phyloP scores from a whole-genome alignment of 2,329 filamentous ascomycete species.

The Aschersonia sp. region DNA sequence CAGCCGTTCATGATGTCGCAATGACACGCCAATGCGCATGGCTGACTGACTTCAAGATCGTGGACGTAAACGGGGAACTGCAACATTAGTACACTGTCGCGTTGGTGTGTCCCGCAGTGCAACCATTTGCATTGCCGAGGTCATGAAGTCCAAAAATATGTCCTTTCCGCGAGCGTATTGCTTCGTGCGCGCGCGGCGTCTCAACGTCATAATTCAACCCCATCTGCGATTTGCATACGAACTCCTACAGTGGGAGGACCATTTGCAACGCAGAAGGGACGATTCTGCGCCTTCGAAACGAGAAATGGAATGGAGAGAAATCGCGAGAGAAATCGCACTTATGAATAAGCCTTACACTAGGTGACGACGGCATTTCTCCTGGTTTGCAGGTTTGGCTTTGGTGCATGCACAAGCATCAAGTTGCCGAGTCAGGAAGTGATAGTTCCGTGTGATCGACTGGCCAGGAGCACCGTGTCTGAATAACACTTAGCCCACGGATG shows the following conservation, averaged over 20 bases:
- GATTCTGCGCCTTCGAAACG: constrained; percentile 37
- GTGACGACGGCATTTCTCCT: constrained; percentile 18
- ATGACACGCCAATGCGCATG: not conserved
- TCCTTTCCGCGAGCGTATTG: constrained; percentile 92
- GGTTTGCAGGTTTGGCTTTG: not conserved
- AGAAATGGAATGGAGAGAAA: constrained; percentile 83
- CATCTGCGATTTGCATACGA: constrained; percentile 93
- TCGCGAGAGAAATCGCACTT: constrained; percentile 77
- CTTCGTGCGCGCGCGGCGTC: constrained; percentile 77
- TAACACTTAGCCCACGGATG: too few relatives aligned
- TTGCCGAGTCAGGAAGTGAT: too few relatives aligned
- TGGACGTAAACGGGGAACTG: constrained; percentile 61
- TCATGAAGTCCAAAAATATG: constrained; percentile 70
- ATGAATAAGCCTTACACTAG: constrained; percentile 92
- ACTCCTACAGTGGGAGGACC: constrained; percentile 89
- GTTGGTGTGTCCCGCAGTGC: constrained; percentile 92
- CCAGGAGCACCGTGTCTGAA: too few relatives aligned
- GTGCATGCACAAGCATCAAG: too few relatives aligned
- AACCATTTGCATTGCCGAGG: constrained; percentile 97
- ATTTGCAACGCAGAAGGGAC: constrained; percentile 41
- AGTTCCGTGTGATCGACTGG: too few relatives aligned
- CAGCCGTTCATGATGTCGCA: not conserved
- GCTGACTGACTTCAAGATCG: constrained; percentile 39
- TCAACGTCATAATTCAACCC: constrained; percentile 97
- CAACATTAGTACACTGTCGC: constrained; percentile 89